Percentiles rank a stretch among this genome's conserved stretches.
Evolutionary conservation across 106 monocot species (phyloP).

Genomic region (Phalaenopsis aphrodite): DNA sequence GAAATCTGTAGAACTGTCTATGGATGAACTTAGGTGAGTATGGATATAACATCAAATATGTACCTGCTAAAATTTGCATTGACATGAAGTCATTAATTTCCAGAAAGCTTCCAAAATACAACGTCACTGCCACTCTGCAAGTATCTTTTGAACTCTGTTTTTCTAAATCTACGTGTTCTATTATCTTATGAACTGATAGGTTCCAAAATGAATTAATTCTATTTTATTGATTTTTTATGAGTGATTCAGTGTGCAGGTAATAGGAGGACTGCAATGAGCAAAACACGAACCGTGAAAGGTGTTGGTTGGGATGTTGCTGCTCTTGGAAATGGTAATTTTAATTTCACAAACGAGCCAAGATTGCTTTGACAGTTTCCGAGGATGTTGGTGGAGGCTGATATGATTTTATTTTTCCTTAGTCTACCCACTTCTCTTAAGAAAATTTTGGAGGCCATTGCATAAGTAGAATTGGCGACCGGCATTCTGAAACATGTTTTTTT

Average conservation of each 20-base stretch:
- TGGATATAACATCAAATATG: background rate
- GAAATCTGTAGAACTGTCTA: conserved; percentile 52
- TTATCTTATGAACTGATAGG: background rate
- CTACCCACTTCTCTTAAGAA: background rate
- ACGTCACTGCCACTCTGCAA: conserved; percentile 88
- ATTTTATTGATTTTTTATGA: conserved; percentile 1
- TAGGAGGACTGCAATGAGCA: conserved; percentile 97
- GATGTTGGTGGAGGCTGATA: background rate
- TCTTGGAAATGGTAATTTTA: conserved; percentile 77
- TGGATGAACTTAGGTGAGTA: conserved; percentile 68
- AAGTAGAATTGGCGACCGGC: background rate
- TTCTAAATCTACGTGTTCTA: background rate
- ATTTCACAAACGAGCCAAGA: background rate
- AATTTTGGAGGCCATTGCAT: background rate
- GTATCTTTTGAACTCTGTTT: conserved; percentile 16
- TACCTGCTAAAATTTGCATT: conserved; percentile 18
- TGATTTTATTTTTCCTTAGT: background rate
- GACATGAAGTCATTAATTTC: conserved; percentile 9
- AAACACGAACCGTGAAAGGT: conserved; percentile 68
- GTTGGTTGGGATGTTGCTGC: conserved; percentile 97
- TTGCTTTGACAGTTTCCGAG: background rate
- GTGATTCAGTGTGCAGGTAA: conserved; percentile 91
- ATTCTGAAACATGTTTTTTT: background rate
- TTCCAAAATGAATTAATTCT: background rate
- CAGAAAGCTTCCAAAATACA: conserved; percentile 93